Conservation (phyloP, 495 filamentous ascomycete species). For the Hypoxylon intermedium region DNA sequence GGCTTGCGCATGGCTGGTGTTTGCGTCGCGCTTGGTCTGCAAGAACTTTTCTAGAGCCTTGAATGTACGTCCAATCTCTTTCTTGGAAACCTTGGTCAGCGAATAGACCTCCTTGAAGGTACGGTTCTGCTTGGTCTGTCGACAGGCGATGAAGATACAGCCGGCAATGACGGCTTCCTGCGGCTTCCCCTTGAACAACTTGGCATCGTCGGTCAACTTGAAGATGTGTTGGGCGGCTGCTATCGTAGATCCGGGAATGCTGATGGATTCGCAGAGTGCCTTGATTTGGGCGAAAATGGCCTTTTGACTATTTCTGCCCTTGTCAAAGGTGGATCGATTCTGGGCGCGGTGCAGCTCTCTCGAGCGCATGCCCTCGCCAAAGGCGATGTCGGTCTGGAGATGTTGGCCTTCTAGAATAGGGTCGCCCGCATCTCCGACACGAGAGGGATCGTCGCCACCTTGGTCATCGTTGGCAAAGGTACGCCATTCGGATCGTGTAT, state of each 20-base stretch:
- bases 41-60: slow-evolving; percentile 91
- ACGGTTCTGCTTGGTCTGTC: slow-evolving; percentile 74
- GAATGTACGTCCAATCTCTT: slow-evolving; percentile 96
- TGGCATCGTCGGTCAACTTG: slow-evolving; percentile 90
- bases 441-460: slow-evolving; percentile 89
- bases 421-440: slow-evolving; percentile 93
- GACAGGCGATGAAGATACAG: slow-evolving; percentile 96
- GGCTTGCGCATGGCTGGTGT: slow-evolving; percentile 38
- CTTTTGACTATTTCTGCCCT: slow-evolving; percentile 70
- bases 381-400: slow-evolving; percentile 87
- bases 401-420: slow-evolving; percentile 88
- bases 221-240: slow-evolving; percentile 89
- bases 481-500: slow-evolving; percentile 96
- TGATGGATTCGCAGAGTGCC: slow-evolving; percentile 82
- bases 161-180: slow-evolving; percentile 93
- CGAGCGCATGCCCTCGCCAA: slow-evolving; percentile 71
- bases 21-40: slow-evolving; percentile 56
- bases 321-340: slow-evolving; percentile 84
- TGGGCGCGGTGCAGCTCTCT: slow-evolving; percentile 87
- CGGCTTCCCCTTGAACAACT: slow-evolving; percentile 93
- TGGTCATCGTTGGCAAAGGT: slow-evolving; percentile 98
- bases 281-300: slow-evolving; percentile 90
- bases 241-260: slow-evolving; percentile 74
- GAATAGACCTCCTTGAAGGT: slow-evolving; percentile 93
- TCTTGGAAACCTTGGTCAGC: slow-evolving; percentile 92